These are phyloP conservation scores for Peniophora sp. DNA, from an alignment of 1,284 basidiomycete genomes.

Conservation along the genomic window DNA sequence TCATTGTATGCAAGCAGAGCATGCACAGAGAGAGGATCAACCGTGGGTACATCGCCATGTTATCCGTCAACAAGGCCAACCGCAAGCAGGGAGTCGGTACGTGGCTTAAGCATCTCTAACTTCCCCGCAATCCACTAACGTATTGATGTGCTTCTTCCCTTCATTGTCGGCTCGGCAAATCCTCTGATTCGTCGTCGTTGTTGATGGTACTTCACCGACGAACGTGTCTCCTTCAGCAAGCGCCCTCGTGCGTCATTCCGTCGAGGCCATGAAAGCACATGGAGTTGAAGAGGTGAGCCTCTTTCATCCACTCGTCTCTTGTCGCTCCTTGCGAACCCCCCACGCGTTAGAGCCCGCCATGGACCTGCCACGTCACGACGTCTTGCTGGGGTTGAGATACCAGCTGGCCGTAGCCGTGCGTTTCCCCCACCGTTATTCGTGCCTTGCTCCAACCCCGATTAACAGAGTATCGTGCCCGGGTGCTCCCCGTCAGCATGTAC, in stretches of 20 bases:
- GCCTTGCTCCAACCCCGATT: no score
- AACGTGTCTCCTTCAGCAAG: slow-evolving; percentile 46
- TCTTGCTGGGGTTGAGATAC: no score
- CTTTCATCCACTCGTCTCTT: neutral
- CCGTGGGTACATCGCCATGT: slow-evolving; percentile 97
- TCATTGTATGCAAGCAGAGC: slow-evolving; percentile 95
- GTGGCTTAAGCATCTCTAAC: slow-evolving; percentile 26
- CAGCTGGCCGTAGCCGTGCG: no score
- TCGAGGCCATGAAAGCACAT: slow-evolving; percentile 72
- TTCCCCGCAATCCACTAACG: slow-evolving; percentile 12
- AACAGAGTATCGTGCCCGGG: no score
- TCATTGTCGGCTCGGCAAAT: neutral
- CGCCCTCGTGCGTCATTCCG: slow-evolving; percentile 68
- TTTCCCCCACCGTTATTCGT: no score
- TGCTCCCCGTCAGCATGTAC: no score
- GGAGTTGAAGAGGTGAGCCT: slow-evolving; percentile 76
- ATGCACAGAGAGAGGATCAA: slow-evolving; percentile 71
- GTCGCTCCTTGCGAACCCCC: neutral
- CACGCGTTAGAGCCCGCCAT: slow-evolving; percentile 3
- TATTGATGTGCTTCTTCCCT: neutral
- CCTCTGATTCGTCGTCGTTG: neutral
- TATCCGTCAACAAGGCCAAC: slow-evolving; percentile 77
- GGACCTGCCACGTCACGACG: neutral
- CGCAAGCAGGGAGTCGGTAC: slow-evolving; percentile 87
- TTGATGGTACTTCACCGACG: slow-evolving; percentile 1